Percentiles rank a stretch among this genome's conserved stretches.
These are phyloP conservation scores for Dacryopinax primogenitus DNA, from an alignment of 768 basidiomycete genomes.

Conservation along the genomic window DNA sequence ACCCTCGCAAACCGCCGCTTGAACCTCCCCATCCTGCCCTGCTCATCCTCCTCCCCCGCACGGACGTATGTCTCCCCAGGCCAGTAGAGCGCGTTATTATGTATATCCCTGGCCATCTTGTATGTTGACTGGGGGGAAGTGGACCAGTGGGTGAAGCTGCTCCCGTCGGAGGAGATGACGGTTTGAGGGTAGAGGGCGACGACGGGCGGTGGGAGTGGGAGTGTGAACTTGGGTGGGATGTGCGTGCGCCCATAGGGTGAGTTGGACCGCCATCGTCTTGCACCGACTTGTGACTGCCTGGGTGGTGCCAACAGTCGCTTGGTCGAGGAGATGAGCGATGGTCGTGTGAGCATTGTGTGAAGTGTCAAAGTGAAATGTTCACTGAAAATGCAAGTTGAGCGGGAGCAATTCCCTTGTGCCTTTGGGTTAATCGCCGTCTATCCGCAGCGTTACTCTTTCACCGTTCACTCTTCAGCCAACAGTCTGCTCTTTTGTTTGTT, in stretches of 20 bases:
- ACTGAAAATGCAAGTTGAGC: not conserved
- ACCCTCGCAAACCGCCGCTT: slow-evolving; percentile 52
- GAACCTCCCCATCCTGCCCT: slow-evolving; percentile 69
- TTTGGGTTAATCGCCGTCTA: not conserved
- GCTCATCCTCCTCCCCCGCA: slow-evolving; percentile 36
- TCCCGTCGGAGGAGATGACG: slow-evolving; percentile 78
- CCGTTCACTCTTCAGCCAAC: not conserved
- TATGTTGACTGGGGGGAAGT: slow-evolving; percentile 72
- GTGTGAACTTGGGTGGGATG: slow-evolving; percentile 57
- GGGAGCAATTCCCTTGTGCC: not conserved
- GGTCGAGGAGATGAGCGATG: not conserved
- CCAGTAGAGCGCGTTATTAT: slow-evolving; percentile 82
- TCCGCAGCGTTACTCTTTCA: not conserved
- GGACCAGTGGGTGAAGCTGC: slow-evolving; percentile 75
- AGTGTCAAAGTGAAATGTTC: not conserved
- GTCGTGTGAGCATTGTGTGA: not conserved
- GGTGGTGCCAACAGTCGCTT: not conserved
- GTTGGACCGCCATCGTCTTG: slow-evolving; percentile 31
- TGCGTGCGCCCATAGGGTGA: slow-evolving; percentile 78
- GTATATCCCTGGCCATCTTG: slow-evolving; percentile 71
- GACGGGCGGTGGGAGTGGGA: slow-evolving; percentile 63
- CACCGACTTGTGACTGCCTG: not conserved
- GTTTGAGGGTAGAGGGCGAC: slow-evolving; percentile 78
- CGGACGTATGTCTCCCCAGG: slow-evolving; percentile 36
- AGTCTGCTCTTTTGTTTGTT: not conserved